Base-by-base conservation (phyloP, 768 basidiomycete species). In the Termitomyces bulborhizus region DNA sequence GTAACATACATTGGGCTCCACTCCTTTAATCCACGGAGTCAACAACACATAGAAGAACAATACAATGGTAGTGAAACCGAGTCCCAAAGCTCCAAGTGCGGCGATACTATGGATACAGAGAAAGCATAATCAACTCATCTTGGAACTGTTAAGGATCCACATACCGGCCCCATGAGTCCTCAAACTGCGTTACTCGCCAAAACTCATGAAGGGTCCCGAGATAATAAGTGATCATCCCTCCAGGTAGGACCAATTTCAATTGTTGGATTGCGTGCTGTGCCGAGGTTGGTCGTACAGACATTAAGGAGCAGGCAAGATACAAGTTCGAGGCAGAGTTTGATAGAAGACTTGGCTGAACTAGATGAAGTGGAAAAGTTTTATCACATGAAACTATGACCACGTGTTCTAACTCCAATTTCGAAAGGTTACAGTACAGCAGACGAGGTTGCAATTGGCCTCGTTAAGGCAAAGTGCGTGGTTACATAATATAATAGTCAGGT, bases 221-320 rank as follows among this genome's bases (percentile, higher is more conserved):
- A 63, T 80, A 80, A 66, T 83, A 84, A 3, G 87, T 88, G 63
- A 84, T 59, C 40, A 70, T 63, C 1, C 74, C 83, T 11, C 89
- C 88, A n/a, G 89, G 88, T 11, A 90, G 63, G 45, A 89, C 80
- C 53, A 90, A 83, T 65, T 90, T 88, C 64, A 90, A 78, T 71
- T 90, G 88, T 48, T 79, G 77, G 54, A 81, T 65, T 1, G 83
- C 80, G 66, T 90, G 84, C 54, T 71, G 62, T 36, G 55, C 55
- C 56, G 62, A 36, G 4, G 36, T 51, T 9, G 55, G 55, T 60
- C 53, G 66, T 56, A 60, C 40, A 45, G 63, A 63, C 62, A 63
- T 62, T 34, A 26, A 40, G 4, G 36, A 2, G n/a, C 29, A 2
- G 18, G 11, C 8, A 3, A 32, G 12, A 51, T 26, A 37, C 7